These are phyloP conservation scores for Xerocomellus dryophilus DNA, from an alignment of 768 basidiomycete genomes.

Conservation along the genomic window DNA sequence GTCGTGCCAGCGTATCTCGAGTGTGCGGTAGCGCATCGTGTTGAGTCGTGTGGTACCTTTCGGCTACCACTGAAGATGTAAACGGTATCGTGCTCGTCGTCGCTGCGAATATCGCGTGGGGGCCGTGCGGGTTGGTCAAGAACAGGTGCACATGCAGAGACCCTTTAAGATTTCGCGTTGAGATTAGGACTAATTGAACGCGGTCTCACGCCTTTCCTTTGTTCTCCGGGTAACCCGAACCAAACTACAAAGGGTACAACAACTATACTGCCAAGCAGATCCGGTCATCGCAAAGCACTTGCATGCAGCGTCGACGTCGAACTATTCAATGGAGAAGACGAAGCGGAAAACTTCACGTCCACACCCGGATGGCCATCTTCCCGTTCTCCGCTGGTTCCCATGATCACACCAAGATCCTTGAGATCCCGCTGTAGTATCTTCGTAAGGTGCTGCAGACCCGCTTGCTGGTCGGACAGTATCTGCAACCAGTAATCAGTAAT, in stretches of 20 bases:
- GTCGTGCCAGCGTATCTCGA: constrained; percentile 97
- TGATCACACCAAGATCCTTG: constrained; percentile 64
- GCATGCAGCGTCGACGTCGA: constrained; percentile 28
- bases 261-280: constrained; percentile 1
- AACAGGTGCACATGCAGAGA: constrained; percentile 2
- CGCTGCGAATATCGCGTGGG: constrained; percentile 4
- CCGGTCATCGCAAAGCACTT: constrained; percentile 23
- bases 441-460: constrained; percentile 76
- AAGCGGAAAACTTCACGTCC: constrained; percentile 19
- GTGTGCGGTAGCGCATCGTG: constrained; percentile 79
- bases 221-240: constrained; percentile 7
- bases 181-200: constrained; percentile 15
- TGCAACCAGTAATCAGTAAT: constrained; percentile 26
- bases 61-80: background rate
- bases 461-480: constrained; percentile 77
- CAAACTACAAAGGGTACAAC: constrained; percentile 2
- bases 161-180: constrained; percentile 1
- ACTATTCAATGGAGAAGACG: constrained; percentile 20
- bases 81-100: constrained; percentile 9
- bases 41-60: constrained; percentile 4
- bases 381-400: constrained; percentile 43
- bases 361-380: constrained; percentile 26
- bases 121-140: constrained; percentile 5
- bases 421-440: constrained; percentile 64
- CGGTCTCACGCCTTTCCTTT: constrained; percentile 23